These are phyloP conservation scores for Umbellularia californica DNA, from an alignment of 164 flowering plant genomes.

Conservation along the genomic window DNA sequence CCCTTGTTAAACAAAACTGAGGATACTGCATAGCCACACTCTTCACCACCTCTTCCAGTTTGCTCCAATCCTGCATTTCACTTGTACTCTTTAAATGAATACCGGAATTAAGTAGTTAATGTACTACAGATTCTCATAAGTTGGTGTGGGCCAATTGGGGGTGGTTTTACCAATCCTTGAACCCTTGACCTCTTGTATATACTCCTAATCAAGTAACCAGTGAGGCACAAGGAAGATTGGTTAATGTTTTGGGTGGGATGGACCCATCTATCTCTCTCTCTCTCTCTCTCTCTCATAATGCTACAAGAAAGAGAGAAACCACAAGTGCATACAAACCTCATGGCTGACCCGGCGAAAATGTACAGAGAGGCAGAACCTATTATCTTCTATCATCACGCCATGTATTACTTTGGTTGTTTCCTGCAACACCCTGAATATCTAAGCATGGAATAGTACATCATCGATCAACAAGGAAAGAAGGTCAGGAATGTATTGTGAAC, in stretches of 20 bases:
- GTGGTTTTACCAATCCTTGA: no score
- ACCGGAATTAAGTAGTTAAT: background rate
- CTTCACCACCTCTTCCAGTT: conserved; percentile 11
- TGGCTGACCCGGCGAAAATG: conserved; percentile 17
- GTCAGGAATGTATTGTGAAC: background rate
- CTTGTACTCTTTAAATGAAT: background rate
- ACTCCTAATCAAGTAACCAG: no score
- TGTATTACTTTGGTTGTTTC: conserved; percentile 13
- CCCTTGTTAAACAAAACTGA: conserved; percentile 10
- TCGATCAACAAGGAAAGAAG: background rate
- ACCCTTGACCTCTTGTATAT: no score
- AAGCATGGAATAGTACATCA: background rate
- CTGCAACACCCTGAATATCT: conserved; percentile 10
- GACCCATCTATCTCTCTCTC: no score
- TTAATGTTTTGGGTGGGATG: no score
- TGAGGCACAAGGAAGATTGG: no score
- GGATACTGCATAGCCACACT: conserved; percentile 10
- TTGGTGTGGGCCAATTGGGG: no score
- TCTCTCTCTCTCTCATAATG: no score
- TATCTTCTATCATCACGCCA: conserved; percentile 15
- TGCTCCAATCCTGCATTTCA: conserved; percentile 11
- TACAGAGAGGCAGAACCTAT: conserved; percentile 18
- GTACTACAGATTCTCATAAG: no score
- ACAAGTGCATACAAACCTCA: conserved; percentile 4
- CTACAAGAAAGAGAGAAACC: background rate